A percentile compares a stretch with the other conserved stretches of the same genome.
Conservation (phyloP, 345 rosid genomes). For the Physaria fendleri region DNA sequence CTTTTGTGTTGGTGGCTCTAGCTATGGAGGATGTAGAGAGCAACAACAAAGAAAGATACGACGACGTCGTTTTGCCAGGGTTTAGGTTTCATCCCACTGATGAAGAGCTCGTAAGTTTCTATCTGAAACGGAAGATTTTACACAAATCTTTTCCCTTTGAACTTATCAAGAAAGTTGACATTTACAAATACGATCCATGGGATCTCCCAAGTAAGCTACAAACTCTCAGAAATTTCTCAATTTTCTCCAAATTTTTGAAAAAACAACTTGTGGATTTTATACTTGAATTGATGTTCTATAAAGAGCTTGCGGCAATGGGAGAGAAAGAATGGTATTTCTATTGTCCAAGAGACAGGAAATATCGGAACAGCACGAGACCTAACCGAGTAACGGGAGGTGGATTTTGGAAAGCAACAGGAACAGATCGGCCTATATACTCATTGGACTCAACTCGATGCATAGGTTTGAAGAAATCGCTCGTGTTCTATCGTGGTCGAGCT, state of each 20-base stretch:
- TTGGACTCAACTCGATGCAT: constrained; percentile 66
- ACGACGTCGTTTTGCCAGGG: constrained; percentile 82
- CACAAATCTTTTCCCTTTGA: constrained; percentile 61
- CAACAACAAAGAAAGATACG: constrained; percentile 44
- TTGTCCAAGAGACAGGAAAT: constrained; percentile 89
- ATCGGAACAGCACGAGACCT: constrained; percentile 84
- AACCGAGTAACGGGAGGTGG: constrained; percentile 94
- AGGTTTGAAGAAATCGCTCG: constrained; percentile 88
- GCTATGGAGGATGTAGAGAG: constrained; percentile 36
- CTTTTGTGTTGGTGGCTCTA: constrained; percentile 12
- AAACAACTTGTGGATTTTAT: background rate
- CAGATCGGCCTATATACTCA: constrained; percentile 91
- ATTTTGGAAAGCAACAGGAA: constrained; percentile 96
- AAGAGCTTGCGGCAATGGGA: constrained; percentile 62
- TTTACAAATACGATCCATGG: constrained; percentile 93
- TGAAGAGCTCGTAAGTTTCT: constrained; percentile 91
- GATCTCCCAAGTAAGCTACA: constrained; percentile 85
- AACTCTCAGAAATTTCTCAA: background rate
- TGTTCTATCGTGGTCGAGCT: constrained; percentile 89
- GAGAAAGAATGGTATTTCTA: constrained; percentile 97
- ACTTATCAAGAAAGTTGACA: constrained; percentile 87
- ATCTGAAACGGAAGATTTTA: constrained; percentile 59
- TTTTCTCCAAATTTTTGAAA: background rate
- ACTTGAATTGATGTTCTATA: constrained; percentile 10
- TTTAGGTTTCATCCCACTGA: constrained; percentile 95